Base-by-base conservation (phyloP, 441 rosid genomes). In the Gossypium davidsonii region DNA sequence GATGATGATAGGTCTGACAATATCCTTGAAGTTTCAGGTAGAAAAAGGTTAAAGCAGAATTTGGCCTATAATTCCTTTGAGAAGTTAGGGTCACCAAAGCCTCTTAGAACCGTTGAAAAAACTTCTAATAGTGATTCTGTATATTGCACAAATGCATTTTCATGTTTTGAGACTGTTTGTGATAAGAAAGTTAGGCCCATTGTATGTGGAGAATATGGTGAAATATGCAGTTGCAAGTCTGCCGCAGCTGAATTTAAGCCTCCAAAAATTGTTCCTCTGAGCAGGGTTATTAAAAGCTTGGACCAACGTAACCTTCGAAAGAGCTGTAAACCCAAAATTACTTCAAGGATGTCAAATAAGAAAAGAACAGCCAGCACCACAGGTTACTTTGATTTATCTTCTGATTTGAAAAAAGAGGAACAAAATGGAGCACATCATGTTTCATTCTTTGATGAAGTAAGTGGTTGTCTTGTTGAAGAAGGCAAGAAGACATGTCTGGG, bases 141-240 rank as follows among this genome's bases (percentile, higher is more conserved):
- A 17, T 48, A 67, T 60, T 52, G 73, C 69, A 51, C 2, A 20
- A 79, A 80, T 63, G 75, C 63, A 11, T 72, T 69, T 71, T 73
- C 66, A 5, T 51, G 81, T 71, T 60, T 63, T 39, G 81, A 77
- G 71, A 76, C 66, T 70, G 67, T 4, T 28, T 61, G 69, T 73
- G 53, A 26, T 44, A 57, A 58, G 65, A 85, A 78, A 64, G 71
- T 67, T 69, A 83, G 70, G 74, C 88, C 91, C 52, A 70, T 85
- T 8, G 87, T 82, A 48, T 85, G 67, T 73, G 90, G 90, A 51
- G 79, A 64, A 56, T 83, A 78, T 67, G 85, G 85, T 70, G 86
- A 85, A 73, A 77, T 85, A 77, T 72, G 66, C 68, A 69, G 69
- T 26, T 76, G 74, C 51, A 67, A 75, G 9, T 76, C 71, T 67